Evolutionary conservation across 768 basidiomycete genomes (phyloP), one percentile per base, ranked within the genome.

Genomic region (Boletus vermiculosoides): DNA sequence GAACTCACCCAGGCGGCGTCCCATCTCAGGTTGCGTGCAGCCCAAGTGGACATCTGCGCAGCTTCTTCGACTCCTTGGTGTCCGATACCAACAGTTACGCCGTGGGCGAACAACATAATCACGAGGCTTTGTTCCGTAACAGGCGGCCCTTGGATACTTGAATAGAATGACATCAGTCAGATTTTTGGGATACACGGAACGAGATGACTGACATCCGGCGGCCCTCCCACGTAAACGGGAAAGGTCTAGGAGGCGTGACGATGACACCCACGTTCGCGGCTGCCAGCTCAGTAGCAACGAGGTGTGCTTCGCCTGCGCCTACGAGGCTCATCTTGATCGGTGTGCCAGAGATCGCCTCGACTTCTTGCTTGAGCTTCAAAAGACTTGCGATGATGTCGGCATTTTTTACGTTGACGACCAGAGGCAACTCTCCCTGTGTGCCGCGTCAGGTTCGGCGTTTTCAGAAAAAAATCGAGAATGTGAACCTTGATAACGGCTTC

Each of bases 1-100:
- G 45, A 50, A 88, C 95, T 88, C 94, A 97, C 97, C 96, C 98
- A 53, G 88, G 82, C 69, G 89, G 72, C 68, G 83, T 98, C 69
- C 98, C 95, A 71, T 86, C 40, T 94, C 92, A 52, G 89, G 88
- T 60, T 92, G 88, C 7, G 94, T 92, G 49, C 97, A 78, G 52
- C 98, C 78, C 56, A 98, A 76, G 53, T 93, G 79, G 70, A 95
- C 90, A 28, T 88, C 71, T 25, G 86, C 83, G 39, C 84, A 81
- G 60, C 81, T 85, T 45, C 81, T 79, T 16, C 68, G 77, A 50
- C 71, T 1, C 78, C 67, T 40, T 68, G 55, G 45, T 60, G 63
- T 50, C 85, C 87, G 30, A 90, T 69, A 0, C 78, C 87, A 20
- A 89, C 82, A 7, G 82, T 84, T 4, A 94, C 85, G 6, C 83